These are phyloP conservation scores for Aegilops longissima DNA, from an alignment of 176 grass and related monocot species.

Conservation along the genomic window DNA sequence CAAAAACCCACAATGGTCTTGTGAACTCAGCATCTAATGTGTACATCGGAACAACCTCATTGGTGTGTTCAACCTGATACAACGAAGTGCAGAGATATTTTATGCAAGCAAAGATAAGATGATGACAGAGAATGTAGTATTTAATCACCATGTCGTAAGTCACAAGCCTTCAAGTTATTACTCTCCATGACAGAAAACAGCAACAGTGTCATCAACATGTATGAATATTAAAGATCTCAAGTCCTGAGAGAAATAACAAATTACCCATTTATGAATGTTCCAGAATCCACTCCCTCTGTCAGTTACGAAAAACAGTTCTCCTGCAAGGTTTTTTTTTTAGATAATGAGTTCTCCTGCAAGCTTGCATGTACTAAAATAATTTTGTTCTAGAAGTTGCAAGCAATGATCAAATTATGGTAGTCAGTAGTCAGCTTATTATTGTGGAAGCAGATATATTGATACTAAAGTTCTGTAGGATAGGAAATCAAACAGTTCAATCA, in stretches of 20 bases:
- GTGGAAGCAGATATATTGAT: not conserved
- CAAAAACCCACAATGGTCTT: constrained; percentile 84
- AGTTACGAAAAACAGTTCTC: constrained; percentile 90
- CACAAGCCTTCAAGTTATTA: constrained; percentile 11
- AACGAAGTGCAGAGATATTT: constrained; percentile 21
- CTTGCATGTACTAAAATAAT: constrained; percentile 29
- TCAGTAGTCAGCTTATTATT: not conserved
- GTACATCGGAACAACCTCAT: constrained; percentile 69
- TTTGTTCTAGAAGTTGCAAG: not conserved
- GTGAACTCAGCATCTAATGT: constrained; percentile 86
- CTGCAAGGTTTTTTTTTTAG: constrained; percentile 38
- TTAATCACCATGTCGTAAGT: not conserved
- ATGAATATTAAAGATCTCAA: not conserved
- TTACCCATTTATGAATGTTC: constrained; percentile 98
- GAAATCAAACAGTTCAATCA: not conserved
- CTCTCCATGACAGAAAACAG: not conserved
- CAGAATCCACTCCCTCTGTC: constrained; percentile 88
- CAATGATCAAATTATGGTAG: not conserved
- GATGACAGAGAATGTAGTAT: not conserved
- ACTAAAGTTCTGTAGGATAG: constrained; percentile 4
- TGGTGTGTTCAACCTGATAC: constrained; percentile 70
- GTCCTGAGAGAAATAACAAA: constrained; percentile 9
- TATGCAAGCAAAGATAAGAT: constrained; percentile 7
- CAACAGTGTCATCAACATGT: constrained; percentile 8
- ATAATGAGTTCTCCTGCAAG: constrained; percentile 60